A percentile compares a stretch with the other conserved stretches of the same genome.
Evolutionary conservation across 2,329 filamentous ascomycete genomes (phyloP).

Genomic region (Aspergillus tamarii): DNA sequence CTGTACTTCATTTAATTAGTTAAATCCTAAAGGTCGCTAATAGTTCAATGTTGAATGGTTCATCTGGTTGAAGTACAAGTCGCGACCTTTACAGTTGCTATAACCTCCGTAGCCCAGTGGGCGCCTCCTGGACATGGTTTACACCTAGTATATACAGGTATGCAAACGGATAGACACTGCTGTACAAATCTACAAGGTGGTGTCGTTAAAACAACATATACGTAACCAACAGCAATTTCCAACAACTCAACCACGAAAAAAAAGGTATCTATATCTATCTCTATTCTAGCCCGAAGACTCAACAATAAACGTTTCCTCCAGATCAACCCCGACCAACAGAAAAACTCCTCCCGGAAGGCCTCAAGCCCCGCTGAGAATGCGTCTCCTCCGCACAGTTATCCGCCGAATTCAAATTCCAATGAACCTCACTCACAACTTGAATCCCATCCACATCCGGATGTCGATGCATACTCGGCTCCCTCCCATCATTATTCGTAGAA

Average conservation of each 20-base stretch:
- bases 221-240: too few relatives aligned
- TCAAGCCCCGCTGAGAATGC: not conserved
- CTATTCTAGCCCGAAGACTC: not conserved
- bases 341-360: not conserved
- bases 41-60: not conserved
- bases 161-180: not conserved
- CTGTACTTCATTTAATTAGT: not conserved
- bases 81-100: too few relatives aligned
- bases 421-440: slow-evolving; percentile 32
- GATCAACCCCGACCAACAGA: not conserved
- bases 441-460: slow-evolving; percentile 25
- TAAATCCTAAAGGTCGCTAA: not conserved
- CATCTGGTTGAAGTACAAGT: not conserved
- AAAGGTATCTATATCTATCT: not conserved
- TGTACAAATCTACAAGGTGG: not conserved
- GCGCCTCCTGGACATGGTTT: not conserved
- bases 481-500: slow-evolving; percentile 18
- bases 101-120: not conserved
- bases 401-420: slow-evolving; percentile 26
- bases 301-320: not conserved
- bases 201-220: not conserved
- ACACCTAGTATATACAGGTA: not conserved
- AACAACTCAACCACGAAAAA: too few relatives aligned
- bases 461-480: not conserved
- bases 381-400: not conserved